Base-by-base conservation (phyloP, 352 stramenopile species). In the Peronospora farinosa region DNA sequence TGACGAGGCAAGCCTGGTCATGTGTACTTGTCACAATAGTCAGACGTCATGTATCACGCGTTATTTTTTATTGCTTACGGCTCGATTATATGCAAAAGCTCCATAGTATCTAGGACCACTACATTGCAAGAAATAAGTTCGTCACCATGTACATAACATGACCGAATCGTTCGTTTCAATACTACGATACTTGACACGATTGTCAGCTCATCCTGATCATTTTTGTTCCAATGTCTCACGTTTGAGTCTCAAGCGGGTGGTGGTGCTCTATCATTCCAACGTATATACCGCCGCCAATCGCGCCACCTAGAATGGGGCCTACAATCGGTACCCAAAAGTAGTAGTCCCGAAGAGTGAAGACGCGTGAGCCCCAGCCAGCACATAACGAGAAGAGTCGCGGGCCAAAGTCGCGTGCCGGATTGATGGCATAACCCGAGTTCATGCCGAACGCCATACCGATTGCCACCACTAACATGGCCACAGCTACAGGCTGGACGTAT, bases 361-460 rank as follows among this genome's bases (percentile, higher is more conserved):
- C 62, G 10, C 58, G 33, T 8, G 52, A 60, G 13, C 62, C 62
- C 62, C 69, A 82, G 47, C 74, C 74, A 40, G 71, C 74, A 16
- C 57, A 17, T 13, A 45, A 47, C 25, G 71, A 62, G 23, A 85
- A 78, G 12, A 84, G 27, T 23, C 73, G 67, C 25, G 68, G 68
- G 7, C 65, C 69, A 16, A 84, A 76, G 51, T 84, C 73, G 45
- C 69, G 65, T 0, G 73, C 73, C 1, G 73, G 78, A 59, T 88
- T 88, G 23, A 88, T 55, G 21, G 78, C 78, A 55, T 84, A 88
- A 40, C 78, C 74, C 6, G 78, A 76, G 54, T 86, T 89, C 50
- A 78, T 72, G 31, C 78, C 75, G 38, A 89, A 87, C 7, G 71
- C 67, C 69, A 87, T 89, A 35, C 78, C 75, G 28, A 89, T 77